Evolutionary conservation across 441 rosid species (phyloP).

Genomic region (Populus tomentosa): DNA sequence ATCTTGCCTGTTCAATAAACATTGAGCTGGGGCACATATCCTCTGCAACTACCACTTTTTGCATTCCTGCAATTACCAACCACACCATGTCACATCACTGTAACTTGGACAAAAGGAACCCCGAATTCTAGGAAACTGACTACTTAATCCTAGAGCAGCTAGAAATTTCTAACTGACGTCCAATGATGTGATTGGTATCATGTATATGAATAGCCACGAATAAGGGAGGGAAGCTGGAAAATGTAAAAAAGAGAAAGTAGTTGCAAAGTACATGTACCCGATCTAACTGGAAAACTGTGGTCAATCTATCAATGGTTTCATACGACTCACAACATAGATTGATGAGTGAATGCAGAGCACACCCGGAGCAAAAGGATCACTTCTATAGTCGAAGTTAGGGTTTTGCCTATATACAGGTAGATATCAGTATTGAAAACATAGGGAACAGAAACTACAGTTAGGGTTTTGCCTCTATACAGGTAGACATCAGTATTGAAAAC

Average conservation of each 20-base stretch:
- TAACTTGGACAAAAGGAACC: slow-evolving; percentile 30
- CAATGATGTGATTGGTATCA: slow-evolving; percentile 41
- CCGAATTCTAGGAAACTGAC: slow-evolving; percentile 36
- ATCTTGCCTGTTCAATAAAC: slow-evolving; percentile 66
- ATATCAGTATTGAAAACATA: not conserved
- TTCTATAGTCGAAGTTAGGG: not conserved
- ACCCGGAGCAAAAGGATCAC: not conserved
- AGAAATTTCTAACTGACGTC: slow-evolving; percentile 19
- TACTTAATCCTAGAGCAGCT: slow-evolving; percentile 29
- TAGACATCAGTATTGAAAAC: not conserved
- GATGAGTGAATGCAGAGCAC: not conserved
- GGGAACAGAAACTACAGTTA: not conserved
- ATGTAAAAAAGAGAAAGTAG: slow-evolving; percentile 14
- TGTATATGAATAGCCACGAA: slow-evolving; percentile 24
- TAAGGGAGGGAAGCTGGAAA: not conserved
- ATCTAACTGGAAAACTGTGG: slow-evolving; percentile 4
- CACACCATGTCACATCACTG: slow-evolving; percentile 57
- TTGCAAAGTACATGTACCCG: slow-evolving; percentile 37
- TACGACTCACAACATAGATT: not conserved
- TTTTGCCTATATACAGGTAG: not conserved
- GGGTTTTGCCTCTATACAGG: not conserved
- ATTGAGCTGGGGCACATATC: slow-evolving; percentile 57
- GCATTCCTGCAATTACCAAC: slow-evolving; percentile 74
- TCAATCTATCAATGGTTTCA: not conserved
- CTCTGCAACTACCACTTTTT: slow-evolving; percentile 50